A percentile compares a stretch with the other conserved stretches of the same genome.
Evolutionary conservation across 129 eudicot species (phyloP).

Genomic region (Glebionis coronaria): DNA sequence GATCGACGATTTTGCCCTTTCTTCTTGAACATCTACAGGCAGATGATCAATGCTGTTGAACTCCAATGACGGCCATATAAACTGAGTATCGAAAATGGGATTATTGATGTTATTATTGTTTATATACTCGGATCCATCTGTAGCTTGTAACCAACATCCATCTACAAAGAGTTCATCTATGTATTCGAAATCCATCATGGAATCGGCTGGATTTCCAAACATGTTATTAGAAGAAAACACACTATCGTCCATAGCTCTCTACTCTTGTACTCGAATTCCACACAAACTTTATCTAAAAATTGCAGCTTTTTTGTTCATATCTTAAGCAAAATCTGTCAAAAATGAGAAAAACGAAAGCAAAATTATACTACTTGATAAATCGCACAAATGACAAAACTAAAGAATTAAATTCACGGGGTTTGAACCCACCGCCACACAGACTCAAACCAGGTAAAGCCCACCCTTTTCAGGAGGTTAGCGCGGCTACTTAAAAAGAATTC

Average conservation of each 20-base stretch:
- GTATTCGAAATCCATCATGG: slow-evolving; percentile 69
- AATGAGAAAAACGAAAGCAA: slow-evolving; percentile 11
- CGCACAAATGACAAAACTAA: slow-evolving; percentile 6
- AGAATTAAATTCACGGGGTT: slow-evolving; percentile 7
- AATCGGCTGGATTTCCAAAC: slow-evolving; percentile 47
- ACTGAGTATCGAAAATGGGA: slow-evolving; percentile 58
- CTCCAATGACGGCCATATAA: slow-evolving; percentile 57
- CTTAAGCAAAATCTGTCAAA: slow-evolving; percentile 29
- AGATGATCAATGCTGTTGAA: slow-evolving; percentile 27
- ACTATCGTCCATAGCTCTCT: slow-evolving; percentile 55
- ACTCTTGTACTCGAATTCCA: slow-evolving; percentile 28
- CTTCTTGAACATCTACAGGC: slow-evolving; percentile 38
- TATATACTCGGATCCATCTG: slow-evolving; percentile 60
- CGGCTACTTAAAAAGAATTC: too few relatives aligned
- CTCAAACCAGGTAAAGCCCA: too few relatives aligned
- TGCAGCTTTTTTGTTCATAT: neutral
- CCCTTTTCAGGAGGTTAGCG: too few relatives aligned
- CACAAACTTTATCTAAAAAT: slow-evolving; percentile 10
- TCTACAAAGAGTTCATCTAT: slow-evolving; percentile 76
- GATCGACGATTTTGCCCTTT: slow-evolving; percentile 46
- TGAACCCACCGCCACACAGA: too few relatives aligned
- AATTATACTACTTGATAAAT: slow-evolving; percentile 7
- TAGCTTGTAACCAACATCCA: slow-evolving; percentile 85
- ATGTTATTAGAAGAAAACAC: slow-evolving; percentile 47
- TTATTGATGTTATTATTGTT: slow-evolving; percentile 32